Conservation (phyloP, 2,329 filamentous ascomycete genomes). For the Pestalotiopsis sp. region DNA sequence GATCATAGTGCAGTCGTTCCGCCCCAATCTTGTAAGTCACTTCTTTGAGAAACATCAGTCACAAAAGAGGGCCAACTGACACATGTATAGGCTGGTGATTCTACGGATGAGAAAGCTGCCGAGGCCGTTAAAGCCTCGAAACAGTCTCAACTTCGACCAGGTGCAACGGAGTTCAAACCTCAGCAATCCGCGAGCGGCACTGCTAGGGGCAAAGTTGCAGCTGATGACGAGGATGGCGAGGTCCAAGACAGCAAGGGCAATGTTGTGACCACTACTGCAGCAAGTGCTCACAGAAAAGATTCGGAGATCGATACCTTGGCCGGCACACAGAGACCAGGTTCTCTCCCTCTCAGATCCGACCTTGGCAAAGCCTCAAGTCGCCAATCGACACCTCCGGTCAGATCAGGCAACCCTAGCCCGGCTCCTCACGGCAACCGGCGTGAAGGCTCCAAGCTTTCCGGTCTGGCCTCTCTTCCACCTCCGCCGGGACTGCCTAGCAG, state of each 20-base stretch:
- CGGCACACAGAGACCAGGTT: conserved; percentile 18
- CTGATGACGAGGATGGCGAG: conserved; percentile 72
- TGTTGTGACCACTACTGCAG: not conserved
- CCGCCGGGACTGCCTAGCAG: conserved; percentile 52
- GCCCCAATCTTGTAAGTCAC: conserved; percentile 61
- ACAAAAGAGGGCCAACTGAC: conserved; percentile 32
- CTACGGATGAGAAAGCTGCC: conserved; percentile 38
- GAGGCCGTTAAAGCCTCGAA: conserved; percentile 32
- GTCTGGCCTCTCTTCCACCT: conserved; percentile 26
- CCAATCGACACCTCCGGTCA: conserved; percentile 20
- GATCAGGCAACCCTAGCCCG: conserved; percentile 19
- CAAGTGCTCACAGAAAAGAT: conserved; percentile 23
- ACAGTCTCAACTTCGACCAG: conserved; percentile 54
- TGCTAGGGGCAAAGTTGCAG: conserved; percentile 33
- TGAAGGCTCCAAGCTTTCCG: conserved; percentile 33
- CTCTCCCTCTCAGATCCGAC: conserved; percentile 26
- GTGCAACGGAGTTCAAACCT: conserved; percentile 66
- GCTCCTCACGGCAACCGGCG: conserved; percentile 24
- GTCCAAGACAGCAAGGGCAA: conserved; percentile 60
- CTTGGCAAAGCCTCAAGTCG: conserved; percentile 17
- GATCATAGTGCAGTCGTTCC: conserved; percentile 76
- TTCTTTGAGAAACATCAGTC: not conserved
- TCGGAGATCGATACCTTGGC: conserved; percentile 16
- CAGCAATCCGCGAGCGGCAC: conserved; percentile 22
- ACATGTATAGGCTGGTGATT: conserved; percentile 42